Conservation (phyloP, 345 rosid genomes). For the Melaleuca quinquenervia region DNA sequence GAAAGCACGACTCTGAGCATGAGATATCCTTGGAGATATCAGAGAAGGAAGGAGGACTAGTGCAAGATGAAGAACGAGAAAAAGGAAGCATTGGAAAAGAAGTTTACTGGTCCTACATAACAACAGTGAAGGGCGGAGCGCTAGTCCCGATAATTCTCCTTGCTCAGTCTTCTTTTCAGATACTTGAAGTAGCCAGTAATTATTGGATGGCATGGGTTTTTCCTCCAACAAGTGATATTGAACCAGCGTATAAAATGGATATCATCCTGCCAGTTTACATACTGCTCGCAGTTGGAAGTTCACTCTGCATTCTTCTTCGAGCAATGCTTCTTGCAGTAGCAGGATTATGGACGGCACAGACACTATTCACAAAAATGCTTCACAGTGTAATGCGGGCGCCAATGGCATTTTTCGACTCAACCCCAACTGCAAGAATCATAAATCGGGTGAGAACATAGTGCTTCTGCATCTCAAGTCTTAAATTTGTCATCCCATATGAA, state of each 20-base stretch:
- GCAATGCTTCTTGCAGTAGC: conserved; percentile 49
- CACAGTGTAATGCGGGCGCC: conserved; percentile 62
- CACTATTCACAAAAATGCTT: conserved; percentile 67
- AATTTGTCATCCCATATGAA: not conserved
- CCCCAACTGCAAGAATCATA: conserved; percentile 89
- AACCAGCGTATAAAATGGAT: conserved; percentile 44
- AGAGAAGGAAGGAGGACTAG: conserved; percentile 63
- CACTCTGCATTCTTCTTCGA: conserved; percentile 60
- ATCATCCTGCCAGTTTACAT: conserved; percentile 48
- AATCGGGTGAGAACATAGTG: conserved; percentile 43
- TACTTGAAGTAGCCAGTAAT: conserved; percentile 71
- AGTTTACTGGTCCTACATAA: conserved; percentile 73
- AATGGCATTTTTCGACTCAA: conserved; percentile 89
- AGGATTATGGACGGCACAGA: conserved; percentile 74
- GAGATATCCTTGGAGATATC: conserved; percentile 41
- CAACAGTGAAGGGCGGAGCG: conserved; percentile 57
- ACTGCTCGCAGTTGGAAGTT: conserved; percentile 58
- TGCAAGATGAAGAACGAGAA: conserved; percentile 89
- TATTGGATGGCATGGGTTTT: conserved; percentile 96
- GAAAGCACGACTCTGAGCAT: conserved; percentile 42
- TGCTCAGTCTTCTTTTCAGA: conserved; percentile 85
- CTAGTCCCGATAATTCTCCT: conserved; percentile 63
- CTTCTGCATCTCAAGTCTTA: not conserved
- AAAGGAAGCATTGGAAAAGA: conserved; percentile 83
- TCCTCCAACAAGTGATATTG: conserved; percentile 47